A percentile compares a stretch with the other conserved stretches of the same genome.
phyloP scores from a whole-genome alignment of 352 stramenopile species.

The Globisporangium lucens region DNA sequence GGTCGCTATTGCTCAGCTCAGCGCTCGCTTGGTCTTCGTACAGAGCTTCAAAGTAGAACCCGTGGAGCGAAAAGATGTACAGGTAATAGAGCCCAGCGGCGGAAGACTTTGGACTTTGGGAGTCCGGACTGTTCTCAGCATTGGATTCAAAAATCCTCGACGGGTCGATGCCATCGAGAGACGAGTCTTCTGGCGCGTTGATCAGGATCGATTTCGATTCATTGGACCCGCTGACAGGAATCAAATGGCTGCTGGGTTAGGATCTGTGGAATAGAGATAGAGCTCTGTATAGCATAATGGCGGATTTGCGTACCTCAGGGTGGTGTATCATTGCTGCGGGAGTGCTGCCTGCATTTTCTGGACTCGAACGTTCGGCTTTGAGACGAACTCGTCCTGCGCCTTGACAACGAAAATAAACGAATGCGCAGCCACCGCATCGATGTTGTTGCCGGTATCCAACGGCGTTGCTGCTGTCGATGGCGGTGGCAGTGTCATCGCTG shows the following conservation, averaged over 20 bases:
- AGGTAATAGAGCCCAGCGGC: conserved; percentile 26
- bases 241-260: too few species aligned
- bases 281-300: background rate
- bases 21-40: conserved; percentile 18
- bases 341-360: conserved; percentile 21
- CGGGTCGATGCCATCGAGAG: background rate
- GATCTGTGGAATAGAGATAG: too few species aligned
- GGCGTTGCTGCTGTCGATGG: conserved; percentile 18
- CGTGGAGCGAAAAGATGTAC: conserved; percentile 36
- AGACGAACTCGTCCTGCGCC: background rate
- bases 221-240: conserved; percentile 20
- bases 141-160: background rate
- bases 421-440: conserved; percentile 18
- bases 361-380: conserved; percentile 9
- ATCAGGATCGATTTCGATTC: conserved; percentile 42
- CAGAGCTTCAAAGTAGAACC: conserved; percentile 33
- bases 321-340: conserved; percentile 52
- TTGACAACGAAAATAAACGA: conserved; percentile 53
- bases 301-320: conserved; percentile 17
- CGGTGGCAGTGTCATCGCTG: conserved; percentile 11
- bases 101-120: background rate
- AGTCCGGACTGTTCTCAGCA: background rate
- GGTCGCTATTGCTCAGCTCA: background rate
- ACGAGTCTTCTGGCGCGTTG: conserved; percentile 5
- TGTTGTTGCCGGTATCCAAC: conserved; percentile 17